Base-by-base conservation (phyloP, 352 stramenopile species). In the Phytophthora tubulina region DNA sequence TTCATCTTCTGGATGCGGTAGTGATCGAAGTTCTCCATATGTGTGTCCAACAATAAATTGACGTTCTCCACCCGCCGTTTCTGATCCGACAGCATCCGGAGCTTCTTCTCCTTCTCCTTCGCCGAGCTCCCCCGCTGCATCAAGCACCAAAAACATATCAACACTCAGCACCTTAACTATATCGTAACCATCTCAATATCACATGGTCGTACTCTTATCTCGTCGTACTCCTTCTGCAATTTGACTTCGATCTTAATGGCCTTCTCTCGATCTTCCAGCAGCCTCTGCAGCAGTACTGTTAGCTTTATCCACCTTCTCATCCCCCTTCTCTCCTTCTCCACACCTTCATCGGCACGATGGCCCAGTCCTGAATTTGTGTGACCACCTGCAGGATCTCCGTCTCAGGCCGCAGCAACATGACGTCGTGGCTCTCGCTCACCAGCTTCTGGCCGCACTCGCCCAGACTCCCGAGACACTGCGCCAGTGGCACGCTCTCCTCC, bases 201-300 rank as follows among this genome's bases (percentile, higher is more conserved):
- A 50, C 50, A 27, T 48, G 27, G 4, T 2, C 57, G n/a, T 63
- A 92, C 82, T 57, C 53, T 76, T 13, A 88, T 70, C 7, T 92
- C 87, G 15, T 95, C 85, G 41, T 89, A 90, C 63, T 96, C 89
- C 48, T 86, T 90, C 48, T 95, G 85, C 10, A 96, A 63, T 52
- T 94, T 94, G 1, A 57, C 57, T 27, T 93, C 81, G 33, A 92
- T 92, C 74, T 94, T 95, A 41, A 93, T 75, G 4, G 82, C 83
- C 57, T 95, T 96, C 14, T 95, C 89, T 0, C 89, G 80, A 64
- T 96, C 89, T 51, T 95, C 89, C 32, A 95, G 53, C n/a, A 96
- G 55, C 33, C 85, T 78, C 86, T 94, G 42, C 33, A 52, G 4
- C 10, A 53, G 17, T 30, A 57, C 33, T 3, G 35, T 55, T 11